A percentile compares a stretch with the other conserved stretches of the same genome.
Evolutionary conservation across 2,329 filamentous ascomycete genomes (phyloP).

Genomic region (Celoporthe dispersa): DNA sequence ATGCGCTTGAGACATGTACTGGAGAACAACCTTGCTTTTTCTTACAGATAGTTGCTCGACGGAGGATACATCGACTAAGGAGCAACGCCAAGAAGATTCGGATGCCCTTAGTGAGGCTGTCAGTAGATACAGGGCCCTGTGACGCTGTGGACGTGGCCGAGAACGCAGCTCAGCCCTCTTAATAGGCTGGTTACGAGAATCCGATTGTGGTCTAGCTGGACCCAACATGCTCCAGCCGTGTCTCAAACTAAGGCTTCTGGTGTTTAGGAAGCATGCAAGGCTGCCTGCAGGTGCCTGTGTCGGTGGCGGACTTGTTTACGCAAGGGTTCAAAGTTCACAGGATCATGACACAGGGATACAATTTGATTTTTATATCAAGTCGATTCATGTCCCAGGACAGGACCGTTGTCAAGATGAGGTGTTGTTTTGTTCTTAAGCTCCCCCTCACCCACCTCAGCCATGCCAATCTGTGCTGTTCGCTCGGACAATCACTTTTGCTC

Average conservation of each 20-base stretch:
- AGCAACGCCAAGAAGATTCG: not conserved
- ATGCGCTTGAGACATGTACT: slow-evolving; percentile 1
- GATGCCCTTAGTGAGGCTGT: not conserved
- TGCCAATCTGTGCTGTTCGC: not conserved
- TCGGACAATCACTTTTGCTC: not conserved
- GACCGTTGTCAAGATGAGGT: not conserved
- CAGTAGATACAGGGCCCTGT: not conserved
- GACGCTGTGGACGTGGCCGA: not conserved
- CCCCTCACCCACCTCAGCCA: not conserved
- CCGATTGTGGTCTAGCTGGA: not conserved
- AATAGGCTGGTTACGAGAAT: not conserved
- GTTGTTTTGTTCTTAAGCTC: not conserved
- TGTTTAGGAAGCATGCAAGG: not conserved
- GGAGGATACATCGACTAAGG: not conserved
- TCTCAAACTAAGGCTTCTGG: not conserved
- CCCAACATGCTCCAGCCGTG: not conserved
- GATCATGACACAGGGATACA: not conserved
- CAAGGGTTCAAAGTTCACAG: not conserved
- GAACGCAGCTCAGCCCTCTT: not conserved
- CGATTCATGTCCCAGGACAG: not conserved
- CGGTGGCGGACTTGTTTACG: not conserved
- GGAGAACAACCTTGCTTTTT: not conserved
- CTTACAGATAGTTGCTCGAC: not conserved
- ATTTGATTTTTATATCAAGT: slow-evolving; percentile 1
- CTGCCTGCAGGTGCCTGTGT: not conserved